Base-by-base conservation (phyloP, 2,329 filamentous ascomycete species). In the Dryadomyces quercus-mongolicae region DNA sequence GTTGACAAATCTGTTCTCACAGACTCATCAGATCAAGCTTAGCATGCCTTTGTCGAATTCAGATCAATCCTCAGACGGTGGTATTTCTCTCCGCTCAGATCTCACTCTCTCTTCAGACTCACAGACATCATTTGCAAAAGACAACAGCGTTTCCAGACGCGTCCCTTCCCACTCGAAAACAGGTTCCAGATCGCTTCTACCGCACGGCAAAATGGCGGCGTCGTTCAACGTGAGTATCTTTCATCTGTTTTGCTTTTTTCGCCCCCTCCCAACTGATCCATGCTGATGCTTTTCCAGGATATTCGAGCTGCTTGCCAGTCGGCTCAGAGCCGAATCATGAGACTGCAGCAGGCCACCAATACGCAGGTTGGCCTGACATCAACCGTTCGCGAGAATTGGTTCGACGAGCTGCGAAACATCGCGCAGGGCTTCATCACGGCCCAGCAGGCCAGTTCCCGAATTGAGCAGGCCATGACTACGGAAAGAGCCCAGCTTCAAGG, bases 341-440 rank as follows among this genome's bases (percentile, higher is more conserved):
- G 56, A 7, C 55, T 62, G 2, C 60, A 62, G 45, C 56, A 59
- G 38, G 58, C 57, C 6, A 59, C 55, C 9, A 55, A 58, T 25
- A 55, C 44, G n/a, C 57, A 62, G 22, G 56, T 55, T n/a, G 57
- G 59, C 12, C 52, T 62, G 1, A 57, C 54, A 0, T 44, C 55
- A 1, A 13, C 49, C 1, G 51, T 56, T 9, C 58, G 59, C 2
- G 55, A 57, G 7, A 36, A 36, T 0, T 59, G 55, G 57, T 61
- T 55, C 15, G 47, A 54, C 2, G 56, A 59, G 40, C 53, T 61
- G 12, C 55, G 58, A 1, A 22, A 46, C 2, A 51, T 62, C 22
- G 60, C 58, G 2, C 59, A 62, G 51, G 54, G 52, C 43, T 60
- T 62, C 53, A 55, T 62, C 20, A 51, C 56, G 12, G 59, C 59